Conservation (phyloP, 2,329 filamentous ascomycete species). For the Cladophialophora bantiana region DNA sequence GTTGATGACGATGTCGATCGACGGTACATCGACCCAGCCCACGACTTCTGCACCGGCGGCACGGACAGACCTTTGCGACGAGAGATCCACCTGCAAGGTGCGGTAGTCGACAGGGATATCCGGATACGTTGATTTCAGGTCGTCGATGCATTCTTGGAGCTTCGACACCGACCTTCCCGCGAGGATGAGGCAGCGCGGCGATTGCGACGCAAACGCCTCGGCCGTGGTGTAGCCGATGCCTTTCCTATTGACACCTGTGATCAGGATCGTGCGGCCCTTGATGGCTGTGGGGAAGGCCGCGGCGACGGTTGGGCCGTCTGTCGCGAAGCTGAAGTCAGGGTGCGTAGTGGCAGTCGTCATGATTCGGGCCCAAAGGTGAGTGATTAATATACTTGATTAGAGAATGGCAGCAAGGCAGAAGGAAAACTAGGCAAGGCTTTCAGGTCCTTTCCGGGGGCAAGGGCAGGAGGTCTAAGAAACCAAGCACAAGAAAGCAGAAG, state of each 20-base stretch:
- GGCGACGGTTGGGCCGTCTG: slow-evolving; percentile 32
- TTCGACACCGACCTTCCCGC: slow-evolving; percentile 30
- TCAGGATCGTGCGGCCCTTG: slow-evolving; percentile 35
- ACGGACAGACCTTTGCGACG: slow-evolving; percentile 44
- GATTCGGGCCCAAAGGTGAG: neutral
- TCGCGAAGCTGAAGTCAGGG: slow-evolving; percentile 27
- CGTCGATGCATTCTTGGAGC: slow-evolving; percentile 32
- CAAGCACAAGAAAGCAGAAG: neutral
- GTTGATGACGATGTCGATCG: slow-evolving; percentile 43
- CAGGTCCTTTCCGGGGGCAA: neutral
- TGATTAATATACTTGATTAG: neutral
- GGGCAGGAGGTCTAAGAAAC: neutral
- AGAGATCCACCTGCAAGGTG: slow-evolving; percentile 46
- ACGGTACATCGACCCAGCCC: slow-evolving; percentile 28
- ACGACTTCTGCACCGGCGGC: slow-evolving; percentile 46
- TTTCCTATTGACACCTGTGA: slow-evolving; percentile 36
- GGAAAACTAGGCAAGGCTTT: no score
- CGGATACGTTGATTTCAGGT: slow-evolving; percentile 32
- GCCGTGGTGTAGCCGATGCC: slow-evolving; percentile 36
- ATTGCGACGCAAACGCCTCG: slow-evolving; percentile 34
- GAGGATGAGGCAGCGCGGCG: slow-evolving; percentile 31
- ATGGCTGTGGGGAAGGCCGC: slow-evolving; percentile 32
- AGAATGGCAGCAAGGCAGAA: neutral
- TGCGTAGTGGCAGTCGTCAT: slow-evolving; percentile 25
- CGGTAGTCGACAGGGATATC: slow-evolving; percentile 35